Conservation (phyloP, 768 basidiomycete species). For the Termitomyces sp. region DNA sequence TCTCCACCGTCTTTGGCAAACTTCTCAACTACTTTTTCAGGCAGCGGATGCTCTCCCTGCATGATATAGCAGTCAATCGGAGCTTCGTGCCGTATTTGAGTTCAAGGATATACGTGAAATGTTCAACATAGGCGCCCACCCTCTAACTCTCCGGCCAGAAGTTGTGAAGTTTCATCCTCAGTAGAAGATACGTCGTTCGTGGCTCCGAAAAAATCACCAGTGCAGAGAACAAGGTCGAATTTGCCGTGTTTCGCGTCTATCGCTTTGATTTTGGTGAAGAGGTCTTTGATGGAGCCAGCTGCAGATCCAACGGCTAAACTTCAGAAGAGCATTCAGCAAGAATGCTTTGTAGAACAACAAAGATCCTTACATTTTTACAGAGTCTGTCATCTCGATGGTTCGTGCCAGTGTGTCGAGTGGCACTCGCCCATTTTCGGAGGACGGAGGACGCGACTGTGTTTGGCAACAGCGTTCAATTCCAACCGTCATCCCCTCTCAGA, state of each 20-base stretch:
- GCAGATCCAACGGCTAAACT: constrained; percentile 81
- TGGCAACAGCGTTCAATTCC: constrained; percentile 2
- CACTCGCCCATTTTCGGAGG: neutral
- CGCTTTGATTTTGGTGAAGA: constrained; percentile 76
- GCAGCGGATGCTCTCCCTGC: constrained; percentile 78
- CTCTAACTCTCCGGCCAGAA: constrained; percentile 66
- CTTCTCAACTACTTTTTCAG: constrained; percentile 67
- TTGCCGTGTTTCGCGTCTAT: constrained; percentile 93
- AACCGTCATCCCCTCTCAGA: no score
- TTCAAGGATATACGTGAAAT: neutral
- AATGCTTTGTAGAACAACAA: neutral
- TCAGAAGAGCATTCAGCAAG: constrained; percentile 1
- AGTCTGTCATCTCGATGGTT: constrained; percentile 16
- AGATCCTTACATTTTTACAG: constrained; percentile 34
- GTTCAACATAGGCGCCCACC: constrained; percentile 34
- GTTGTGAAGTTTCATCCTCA: constrained; percentile 51
- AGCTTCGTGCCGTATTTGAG: constrained; percentile 39
- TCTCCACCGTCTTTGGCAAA: constrained; percentile 77
- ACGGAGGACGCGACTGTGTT: constrained; percentile 1
- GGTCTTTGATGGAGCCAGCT: constrained; percentile 64
- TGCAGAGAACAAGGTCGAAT: constrained; percentile 80
- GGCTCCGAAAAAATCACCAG: constrained; percentile 83
- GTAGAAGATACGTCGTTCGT: constrained; percentile 28
- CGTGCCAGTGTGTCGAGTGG: neutral
- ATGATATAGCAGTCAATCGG: constrained; percentile 92